These are phyloP conservation scores for Aspergillus glaucus DNA, from an alignment of 2,329 filamentous ascomycete species.

Conservation along the genomic window DNA sequence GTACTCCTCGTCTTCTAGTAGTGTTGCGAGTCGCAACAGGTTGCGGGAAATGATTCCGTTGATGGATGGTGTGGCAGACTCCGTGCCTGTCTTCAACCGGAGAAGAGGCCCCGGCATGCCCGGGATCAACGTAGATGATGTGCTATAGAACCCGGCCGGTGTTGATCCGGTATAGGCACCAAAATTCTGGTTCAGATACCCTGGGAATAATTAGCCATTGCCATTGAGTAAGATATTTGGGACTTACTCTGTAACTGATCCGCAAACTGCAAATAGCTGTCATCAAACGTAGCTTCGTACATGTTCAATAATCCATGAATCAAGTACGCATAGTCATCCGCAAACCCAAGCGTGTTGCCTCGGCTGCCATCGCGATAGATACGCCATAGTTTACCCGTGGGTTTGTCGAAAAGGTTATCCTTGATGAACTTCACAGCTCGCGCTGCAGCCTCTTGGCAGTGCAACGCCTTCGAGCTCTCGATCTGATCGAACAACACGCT, in stretches of 20 bases:
- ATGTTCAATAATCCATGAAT: slow-evolving; percentile 76
- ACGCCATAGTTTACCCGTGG: slow-evolving; percentile 60
- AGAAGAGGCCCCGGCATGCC: slow-evolving; percentile 61
- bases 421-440: slow-evolving; percentile 67
- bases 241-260: slow-evolving; percentile 66
- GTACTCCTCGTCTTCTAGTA: slow-evolving; percentile 63
- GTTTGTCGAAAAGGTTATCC: slow-evolving; percentile 63
- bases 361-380: slow-evolving; percentile 62
- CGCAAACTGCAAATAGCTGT: slow-evolving; percentile 70
- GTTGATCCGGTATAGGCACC: slow-evolving; percentile 54
- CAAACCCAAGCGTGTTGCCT: slow-evolving; percentile 66
- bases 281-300: slow-evolving; percentile 75
- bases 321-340: slow-evolving; percentile 91
- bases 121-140: slow-evolving; percentile 46
- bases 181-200: slow-evolving; percentile 69
- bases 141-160: slow-evolving; percentile 37
- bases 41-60: slow-evolving; percentile 86
- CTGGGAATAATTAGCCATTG: slow-evolving; percentile 31
- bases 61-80: slow-evolving; percentile 80
- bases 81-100: slow-evolving; percentile 90
- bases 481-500: slow-evolving; percentile 60
- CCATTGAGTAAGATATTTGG: slow-evolving; percentile 2
- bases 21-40: slow-evolving; percentile 68
- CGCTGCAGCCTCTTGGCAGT: slow-evolving; percentile 61
- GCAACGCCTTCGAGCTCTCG: slow-evolving; percentile 50